phyloP scores from a whole-genome alignment of 441 rosid species.

The Cnidoscolus chayamansa region DNA sequence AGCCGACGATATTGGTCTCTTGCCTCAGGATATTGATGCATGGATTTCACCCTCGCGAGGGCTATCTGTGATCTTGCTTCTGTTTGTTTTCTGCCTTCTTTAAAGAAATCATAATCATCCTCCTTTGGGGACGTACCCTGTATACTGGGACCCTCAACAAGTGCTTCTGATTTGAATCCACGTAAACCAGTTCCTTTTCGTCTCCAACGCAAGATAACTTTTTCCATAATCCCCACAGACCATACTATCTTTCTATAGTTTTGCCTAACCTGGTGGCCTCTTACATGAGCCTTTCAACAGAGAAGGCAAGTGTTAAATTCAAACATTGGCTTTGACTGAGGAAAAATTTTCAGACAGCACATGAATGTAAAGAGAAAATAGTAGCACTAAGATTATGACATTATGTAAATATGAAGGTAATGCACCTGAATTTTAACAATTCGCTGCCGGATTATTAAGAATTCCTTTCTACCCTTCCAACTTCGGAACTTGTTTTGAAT shows the following conservation, averaged over 20 bases:
- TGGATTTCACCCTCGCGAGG: constrained; percentile 85
- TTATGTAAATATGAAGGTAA: not conserved
- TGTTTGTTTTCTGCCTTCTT: constrained; percentile 79
- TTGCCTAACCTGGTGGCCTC: constrained; percentile 87
- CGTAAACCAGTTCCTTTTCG: constrained; percentile 83
- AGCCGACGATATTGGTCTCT: constrained; percentile 81
- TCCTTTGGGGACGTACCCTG: constrained; percentile 39
- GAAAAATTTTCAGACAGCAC: not conserved
- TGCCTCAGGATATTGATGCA: constrained; percentile 85
- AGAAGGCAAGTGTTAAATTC: constrained; percentile 11
- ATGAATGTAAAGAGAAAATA: not conserved
- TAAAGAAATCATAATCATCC: constrained; percentile 79
- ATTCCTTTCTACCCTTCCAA: constrained; percentile 83
- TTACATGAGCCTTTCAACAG: constrained; percentile 64
- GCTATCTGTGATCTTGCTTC: constrained; percentile 80
- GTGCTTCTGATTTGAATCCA: constrained; percentile 69
- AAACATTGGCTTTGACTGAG: constrained; percentile 8
- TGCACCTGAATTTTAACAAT: constrained; percentile 84
- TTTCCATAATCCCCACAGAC: constrained; percentile 89
- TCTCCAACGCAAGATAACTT: constrained; percentile 85
- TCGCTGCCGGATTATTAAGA: constrained; percentile 60
- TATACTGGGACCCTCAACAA: constrained; percentile 39
- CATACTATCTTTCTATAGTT: constrained; percentile 63
- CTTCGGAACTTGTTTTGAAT: constrained; percentile 79
- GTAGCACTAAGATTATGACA: not conserved